Percentiles rank a stretch among this genome's conserved stretches.
Conservation (phyloP, 495 filamentous ascomycete genomes). For the Jackrogersella multiformis region DNA sequence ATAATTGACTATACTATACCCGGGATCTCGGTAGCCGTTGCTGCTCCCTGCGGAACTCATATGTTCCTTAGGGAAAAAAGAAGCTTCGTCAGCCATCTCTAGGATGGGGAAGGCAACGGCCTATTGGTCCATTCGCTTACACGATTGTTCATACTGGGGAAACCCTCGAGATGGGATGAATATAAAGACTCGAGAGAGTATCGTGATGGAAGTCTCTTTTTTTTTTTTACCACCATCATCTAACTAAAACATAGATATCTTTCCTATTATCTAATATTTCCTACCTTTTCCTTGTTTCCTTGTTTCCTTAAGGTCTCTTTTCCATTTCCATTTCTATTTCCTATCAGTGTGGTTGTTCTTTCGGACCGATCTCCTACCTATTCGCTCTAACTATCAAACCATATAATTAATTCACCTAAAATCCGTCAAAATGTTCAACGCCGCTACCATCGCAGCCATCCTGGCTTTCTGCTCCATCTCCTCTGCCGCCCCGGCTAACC, state of each 20-base stretch:
- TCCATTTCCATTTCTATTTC: constrained; percentile 20
- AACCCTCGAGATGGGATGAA: background rate
- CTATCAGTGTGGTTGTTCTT: constrained; percentile 6
- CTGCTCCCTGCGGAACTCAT: constrained; percentile 30
- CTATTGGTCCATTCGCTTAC: constrained; percentile 4
- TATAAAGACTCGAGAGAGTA: constrained; percentile 31
- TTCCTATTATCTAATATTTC: constrained; percentile 26
- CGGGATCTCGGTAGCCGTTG: constrained; percentile 20
- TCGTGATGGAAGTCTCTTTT: constrained; percentile 5
- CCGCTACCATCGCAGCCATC: constrained; percentile 36
- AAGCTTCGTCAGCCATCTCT: background rate
- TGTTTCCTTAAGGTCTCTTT: constrained; percentile 32
- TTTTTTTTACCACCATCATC: constrained; percentile 14
- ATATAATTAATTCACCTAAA: constrained; percentile 9
- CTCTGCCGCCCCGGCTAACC: constrained; percentile 30
- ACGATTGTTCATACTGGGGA: background rate
- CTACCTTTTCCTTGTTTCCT: constrained; percentile 15
- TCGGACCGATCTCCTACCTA: constrained; percentile 6
- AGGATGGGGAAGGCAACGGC: background rate
- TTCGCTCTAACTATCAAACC: constrained; percentile 9
- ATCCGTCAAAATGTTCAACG: constrained; percentile 27
- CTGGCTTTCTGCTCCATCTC: constrained; percentile 38
- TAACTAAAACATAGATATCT: constrained; percentile 8
- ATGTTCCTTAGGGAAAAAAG: constrained; percentile 1
- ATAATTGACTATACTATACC: constrained; percentile 18